Evolutionary conservation across 306 rosid genomes (phyloP), one percentile per base, ranked within the genome.

Genomic region (Carpinus fangiana): DNA sequence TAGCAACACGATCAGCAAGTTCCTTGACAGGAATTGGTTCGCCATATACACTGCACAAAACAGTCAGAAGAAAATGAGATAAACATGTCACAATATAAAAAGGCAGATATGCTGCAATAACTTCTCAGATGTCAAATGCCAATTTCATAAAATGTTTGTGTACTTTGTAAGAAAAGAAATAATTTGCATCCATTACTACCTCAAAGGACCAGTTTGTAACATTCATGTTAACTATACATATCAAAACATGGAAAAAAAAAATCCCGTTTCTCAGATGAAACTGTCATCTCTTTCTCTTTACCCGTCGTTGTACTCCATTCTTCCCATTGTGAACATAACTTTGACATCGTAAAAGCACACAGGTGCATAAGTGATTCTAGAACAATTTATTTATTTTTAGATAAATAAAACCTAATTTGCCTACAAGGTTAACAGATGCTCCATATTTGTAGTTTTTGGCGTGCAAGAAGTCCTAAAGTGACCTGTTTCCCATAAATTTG

Each of bases 1-100:
- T 95, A 78, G 96, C 96, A 79, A 95, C 97, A 23, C 99, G 98
- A 0, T 93, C 98, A 69, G 98, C 99, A 67, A 95, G 98, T 76
- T 95, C 99, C 90, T 95, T 93, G 48, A 93, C 89, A 81, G 98
- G 96, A 81, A 95, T 90, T 73, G 84, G 90, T 48, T 95, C 98
- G 7, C 99, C 99, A 41, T 95, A 95, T 12, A 84, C 87, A 52
- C 97, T 93, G 88, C 82, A 88, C 26, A 79, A 80, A 67, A 60
- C 26, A 70, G 57, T 59, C 41, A 65, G 23, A 26, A 74, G 16
- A 70, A 64, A 80, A 72, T 79, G 53, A 82, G 59, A 71, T 38
- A 87, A 73, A 71, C 79, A 75, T 74, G 68, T 51, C 60, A 70
- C 7, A 72, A 71, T 17, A 5, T 41, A 18, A 41, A 48, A 38